phyloP scores from a whole-genome alignment of 2,329 filamentous ascomycete species.

The Rhynchosporium agropyri region DNA sequence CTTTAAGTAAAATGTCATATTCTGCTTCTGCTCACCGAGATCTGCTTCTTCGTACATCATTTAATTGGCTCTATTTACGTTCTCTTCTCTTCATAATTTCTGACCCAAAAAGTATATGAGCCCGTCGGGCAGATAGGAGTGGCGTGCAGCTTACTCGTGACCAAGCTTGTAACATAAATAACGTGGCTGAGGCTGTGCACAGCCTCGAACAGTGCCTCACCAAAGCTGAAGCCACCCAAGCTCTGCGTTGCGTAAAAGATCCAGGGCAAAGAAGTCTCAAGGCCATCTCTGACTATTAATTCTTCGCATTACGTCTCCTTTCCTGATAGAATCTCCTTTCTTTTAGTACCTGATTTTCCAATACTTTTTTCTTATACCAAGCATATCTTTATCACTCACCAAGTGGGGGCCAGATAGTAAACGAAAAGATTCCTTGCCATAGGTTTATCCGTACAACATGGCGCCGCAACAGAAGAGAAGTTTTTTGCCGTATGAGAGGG shows the following conservation, averaged over 20 bases:
- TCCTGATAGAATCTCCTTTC: not conserved
- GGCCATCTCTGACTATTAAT: slow-evolving; percentile 15
- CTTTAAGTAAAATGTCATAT: not conserved
- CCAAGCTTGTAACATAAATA: not conserved
- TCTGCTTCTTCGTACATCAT: not conserved
- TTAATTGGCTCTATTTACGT: slow-evolving; percentile 6
- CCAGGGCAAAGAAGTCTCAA: not conserved
- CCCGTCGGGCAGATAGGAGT: slow-evolving; percentile 2
- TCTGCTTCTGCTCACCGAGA: slow-evolving; percentile 11
- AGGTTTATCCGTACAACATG: slow-evolving; percentile 8
- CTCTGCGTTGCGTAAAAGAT: not conserved
- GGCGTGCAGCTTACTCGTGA: slow-evolving; percentile 8
- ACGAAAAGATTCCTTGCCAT: not conserved
- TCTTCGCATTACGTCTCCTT: slow-evolving; percentile 5
- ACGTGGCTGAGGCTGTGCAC: slow-evolving; percentile 9
- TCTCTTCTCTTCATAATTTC: not conserved
- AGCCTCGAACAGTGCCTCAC: slow-evolving; percentile 10
- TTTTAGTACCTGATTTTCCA: no score
- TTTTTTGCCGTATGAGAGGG: slow-evolving; percentile 15
- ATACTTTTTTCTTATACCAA: not conserved
- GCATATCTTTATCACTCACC: not conserved
- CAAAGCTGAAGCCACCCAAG: slow-evolving; percentile 1
- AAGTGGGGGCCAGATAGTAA: slow-evolving; percentile 9
- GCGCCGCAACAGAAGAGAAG: slow-evolving; percentile 18
- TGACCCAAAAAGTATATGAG: no score